These are phyloP conservation scores for Rhodomyrtus tomentosa DNA, from an alignment of 345 rosid genomes.

Conservation along the genomic window DNA sequence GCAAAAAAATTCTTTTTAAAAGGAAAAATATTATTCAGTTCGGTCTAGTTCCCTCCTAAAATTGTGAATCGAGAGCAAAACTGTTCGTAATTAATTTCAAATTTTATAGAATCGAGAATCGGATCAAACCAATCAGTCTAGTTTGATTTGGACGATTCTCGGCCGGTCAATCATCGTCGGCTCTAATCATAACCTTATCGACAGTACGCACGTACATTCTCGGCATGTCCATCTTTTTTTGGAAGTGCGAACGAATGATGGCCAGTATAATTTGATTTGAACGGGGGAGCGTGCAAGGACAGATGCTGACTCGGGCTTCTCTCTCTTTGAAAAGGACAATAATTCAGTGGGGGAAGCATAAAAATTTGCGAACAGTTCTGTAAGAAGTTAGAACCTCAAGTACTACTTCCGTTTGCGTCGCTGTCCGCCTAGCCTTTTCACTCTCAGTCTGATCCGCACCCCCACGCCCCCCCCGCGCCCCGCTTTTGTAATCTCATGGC, in stretches of 20 bases:
- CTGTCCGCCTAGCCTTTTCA: neutral
- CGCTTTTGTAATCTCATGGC: neutral
- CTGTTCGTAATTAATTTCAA: no score
- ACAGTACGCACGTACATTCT: neutral
- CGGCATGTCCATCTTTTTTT: neutral
- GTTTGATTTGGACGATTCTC: no score
- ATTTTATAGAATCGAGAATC: no score
- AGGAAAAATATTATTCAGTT: no score
- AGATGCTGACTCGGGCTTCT: neutral
- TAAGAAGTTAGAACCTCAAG: neutral
- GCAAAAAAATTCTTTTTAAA: no score
- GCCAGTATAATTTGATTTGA: neutral
- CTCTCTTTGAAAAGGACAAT: neutral
- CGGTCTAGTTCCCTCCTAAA: no score
- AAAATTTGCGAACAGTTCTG: neutral
- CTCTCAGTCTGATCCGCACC: neutral
- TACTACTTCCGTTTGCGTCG: neutral
- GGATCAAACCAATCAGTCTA: no score
- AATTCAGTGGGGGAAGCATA: neutral
- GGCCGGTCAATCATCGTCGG: no score
- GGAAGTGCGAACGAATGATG: neutral
- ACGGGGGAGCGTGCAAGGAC: neutral
- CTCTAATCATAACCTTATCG: no score
- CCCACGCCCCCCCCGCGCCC: no score
- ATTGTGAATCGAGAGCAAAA: no score